Base-by-base conservation (phyloP, 805 yeast genomes). In the Sugiyamaella mastotermitis region DNA sequence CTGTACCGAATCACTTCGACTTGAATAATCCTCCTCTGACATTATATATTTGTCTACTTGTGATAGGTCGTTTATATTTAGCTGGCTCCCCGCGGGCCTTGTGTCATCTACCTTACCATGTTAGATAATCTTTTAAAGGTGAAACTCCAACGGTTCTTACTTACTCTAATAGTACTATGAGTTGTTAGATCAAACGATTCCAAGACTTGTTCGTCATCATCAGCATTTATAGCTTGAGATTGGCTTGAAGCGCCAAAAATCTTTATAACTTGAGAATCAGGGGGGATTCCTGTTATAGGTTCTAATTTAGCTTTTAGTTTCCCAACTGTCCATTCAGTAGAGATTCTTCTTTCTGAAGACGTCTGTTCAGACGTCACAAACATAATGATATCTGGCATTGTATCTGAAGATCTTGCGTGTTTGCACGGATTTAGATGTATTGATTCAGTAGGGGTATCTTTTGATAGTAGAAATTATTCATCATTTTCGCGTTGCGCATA, bases 281-380 rank as follows among this genome's bases (percentile, higher is more conserved):
- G 80, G 3, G 78, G 75, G 19, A 85, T 72, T 2, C 95, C 95
- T 0, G 94, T 83, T 43, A 83, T 74, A 24, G 65, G 68, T 50
- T 83, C 92, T 8, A 85, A 57, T 40, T 73, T 68, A 27, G 58
- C 46, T 46, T 75, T 72, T 35, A 84, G 66, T 44, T 73, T 61
- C 5, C 57, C 58, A 11, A 83, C 38, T 0, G 74, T 57, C 88
- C 90, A 83, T 26, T 65, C 68, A 0, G 76, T 71, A 0, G 81
- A 72, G 20, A 85, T 60, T 29, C 83, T 61, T 38, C 88, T 61
- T 52, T 82, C 88, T 2, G 92, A 77, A 6, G 82, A 72, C 1
- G 83, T 80, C 49, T 78, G 61, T 17, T 67, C 68, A 2, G 92
- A 80, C 1, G 85, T 77, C 23, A 83, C 64, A 47, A 71, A 71